Base-by-base conservation (phyloP, 139 green algal species). In the Mesotaenium endlicherianum region DNA sequence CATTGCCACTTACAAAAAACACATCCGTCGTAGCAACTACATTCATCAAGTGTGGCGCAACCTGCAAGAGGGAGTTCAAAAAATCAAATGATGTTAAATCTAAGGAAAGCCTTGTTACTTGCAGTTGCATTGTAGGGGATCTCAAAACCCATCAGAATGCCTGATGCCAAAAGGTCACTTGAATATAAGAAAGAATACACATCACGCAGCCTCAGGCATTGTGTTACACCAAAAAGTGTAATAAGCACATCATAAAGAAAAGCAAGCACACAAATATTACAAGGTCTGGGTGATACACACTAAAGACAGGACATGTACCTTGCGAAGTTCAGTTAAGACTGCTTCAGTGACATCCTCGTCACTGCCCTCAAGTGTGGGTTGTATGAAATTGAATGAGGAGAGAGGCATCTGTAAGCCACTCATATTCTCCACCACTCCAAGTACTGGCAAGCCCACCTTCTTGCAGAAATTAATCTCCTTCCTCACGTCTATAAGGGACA, bases 381-480 rank as follows among this genome's bases (percentile, higher is more conserved):
- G 41, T n/a, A 30, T 45, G 43, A 77, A 77, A 1, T 30, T 75
- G 5, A 75, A 75, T 36, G 49, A 40, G 2, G 36, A 45, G 31
- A 95, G 43, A 1, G 86, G 90, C 67, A 91, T 72, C 41, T 84
- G 82, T 75, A 98, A 89, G 0, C 89, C 92, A 6, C 76, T 90
- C 96, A 99, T 99, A 87, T 99, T 99, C 89, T 99, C 96, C 47
- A 99, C 94, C 26, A 99, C 93, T 0, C 96, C 96, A 39, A 99
- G 86, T 31, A 99, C 91, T 2, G 82, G 88, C 30, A 97, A 83
- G 34, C 89, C 91, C 57, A 95, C 95, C 91, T 99, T 99, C 44
- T 93, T 92, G 88, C 95, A 99, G 72, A 99, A 98, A 89, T 92
- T 96, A 76, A 98, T 91, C 81, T 98, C 96, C 87, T 99, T 99